phyloP scores from a whole-genome alignment of 2,329 filamentous ascomycete species.

The Alternaria brassicae region DNA sequence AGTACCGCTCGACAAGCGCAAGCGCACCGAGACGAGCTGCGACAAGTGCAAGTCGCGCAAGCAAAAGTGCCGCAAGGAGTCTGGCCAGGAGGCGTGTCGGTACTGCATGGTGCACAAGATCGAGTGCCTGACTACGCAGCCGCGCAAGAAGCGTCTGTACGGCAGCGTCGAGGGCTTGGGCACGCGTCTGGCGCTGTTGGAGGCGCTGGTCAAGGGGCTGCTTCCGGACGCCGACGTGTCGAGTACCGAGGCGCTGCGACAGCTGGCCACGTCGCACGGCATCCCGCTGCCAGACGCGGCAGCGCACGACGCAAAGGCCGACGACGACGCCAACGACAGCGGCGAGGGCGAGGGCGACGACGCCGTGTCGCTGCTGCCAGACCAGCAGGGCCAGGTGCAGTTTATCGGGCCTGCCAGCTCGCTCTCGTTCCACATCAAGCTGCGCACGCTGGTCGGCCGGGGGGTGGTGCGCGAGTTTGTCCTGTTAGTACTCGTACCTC shows the following conservation, averaged over 20 bases:
- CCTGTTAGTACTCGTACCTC: slow-evolving; percentile 22
- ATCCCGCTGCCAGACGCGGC: slow-evolving; percentile 49
- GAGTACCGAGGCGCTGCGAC: slow-evolving; percentile 52
- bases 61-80: slow-evolving; percentile 54
- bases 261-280: slow-evolving; percentile 49
- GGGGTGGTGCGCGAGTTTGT: slow-evolving; percentile 47
- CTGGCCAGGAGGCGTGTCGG: slow-evolving; percentile 50
- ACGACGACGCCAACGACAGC: slow-evolving; percentile 21
- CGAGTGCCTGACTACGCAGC: slow-evolving; percentile 54
- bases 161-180: slow-evolving; percentile 54
- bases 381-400: slow-evolving; percentile 55
- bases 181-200: slow-evolving; percentile 52
- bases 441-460: slow-evolving; percentile 49
- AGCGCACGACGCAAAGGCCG: slow-evolving; percentile 21
- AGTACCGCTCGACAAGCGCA: slow-evolving; percentile 55
- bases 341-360: slow-evolving; percentile 45
- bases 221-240: slow-evolving; percentile 54
- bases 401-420: slow-evolving; percentile 55
- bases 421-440: slow-evolving; percentile 53
- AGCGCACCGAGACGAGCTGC: slow-evolving; percentile 56
- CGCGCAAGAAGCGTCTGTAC: slow-evolving; percentile 55
- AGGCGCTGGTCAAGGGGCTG: slow-evolving; percentile 55
- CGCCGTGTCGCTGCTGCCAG: slow-evolving; percentile 47
- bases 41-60: slow-evolving; percentile 58
- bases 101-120: slow-evolving; percentile 54